phyloP scores from a whole-genome alignment of 2,329 filamentous ascomycete genomes.

The Beauveria medogensis region DNA sequence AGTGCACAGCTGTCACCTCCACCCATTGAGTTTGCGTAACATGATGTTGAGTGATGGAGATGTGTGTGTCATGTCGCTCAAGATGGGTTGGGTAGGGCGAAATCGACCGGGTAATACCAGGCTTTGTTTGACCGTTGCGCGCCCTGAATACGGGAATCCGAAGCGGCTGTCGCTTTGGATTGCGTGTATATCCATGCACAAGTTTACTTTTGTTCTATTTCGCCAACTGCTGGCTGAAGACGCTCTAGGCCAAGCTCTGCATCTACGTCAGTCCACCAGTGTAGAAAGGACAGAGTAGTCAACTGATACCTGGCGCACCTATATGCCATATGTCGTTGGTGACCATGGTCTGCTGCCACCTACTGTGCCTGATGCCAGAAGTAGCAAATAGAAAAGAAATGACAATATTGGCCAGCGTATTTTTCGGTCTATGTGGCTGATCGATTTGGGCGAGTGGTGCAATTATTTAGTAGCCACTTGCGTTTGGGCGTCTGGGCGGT shows the following conservation, averaged over 20 bases:
- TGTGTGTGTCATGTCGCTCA: background rate
- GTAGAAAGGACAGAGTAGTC: background rate
- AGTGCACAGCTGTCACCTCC: background rate
- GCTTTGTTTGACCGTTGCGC: background rate
- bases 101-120: background rate
- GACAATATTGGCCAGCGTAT: background rate
- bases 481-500: background rate
- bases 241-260: conserved; percentile 35
- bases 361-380: background rate
- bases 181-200: background rate
- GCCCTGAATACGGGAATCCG: background rate
- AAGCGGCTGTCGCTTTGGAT: background rate
- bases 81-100: background rate
- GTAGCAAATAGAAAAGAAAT: background rate
- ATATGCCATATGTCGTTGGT: background rate
- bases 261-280: background rate
- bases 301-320: background rate
- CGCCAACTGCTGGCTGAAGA: conserved; percentile 34
- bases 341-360: background rate
- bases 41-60: background rate
- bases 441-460: background rate
- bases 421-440: background rate
- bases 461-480: background rate
- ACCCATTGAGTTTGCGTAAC: background rate
- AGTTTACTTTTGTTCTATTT: conserved; percentile 24